A percentile compares a stretch with the other conserved stretches of the same genome.
Evolutionary conservation across 768 basidiomycete genomes (phyloP).

Genomic region (Amanita inopinata): DNA sequence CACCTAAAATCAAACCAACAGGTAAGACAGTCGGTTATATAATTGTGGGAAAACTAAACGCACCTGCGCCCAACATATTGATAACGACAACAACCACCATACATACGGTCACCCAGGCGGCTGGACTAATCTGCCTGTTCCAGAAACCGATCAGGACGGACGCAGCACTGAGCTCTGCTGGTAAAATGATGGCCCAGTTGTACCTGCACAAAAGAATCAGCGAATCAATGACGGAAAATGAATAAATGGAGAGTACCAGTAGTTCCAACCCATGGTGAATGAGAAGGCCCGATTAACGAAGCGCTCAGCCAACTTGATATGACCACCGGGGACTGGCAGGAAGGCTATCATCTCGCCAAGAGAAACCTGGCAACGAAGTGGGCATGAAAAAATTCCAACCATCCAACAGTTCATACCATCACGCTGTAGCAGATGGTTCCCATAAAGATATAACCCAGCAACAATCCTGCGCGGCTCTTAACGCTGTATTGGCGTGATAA

Average conservation of each 20-base stretch:
- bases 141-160: constrained; percentile 73
- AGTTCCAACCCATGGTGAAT: constrained; percentile 45
- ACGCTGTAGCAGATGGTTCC: constrained; percentile 63
- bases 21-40: neutral
- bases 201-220: constrained; percentile 27
- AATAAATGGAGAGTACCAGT: constrained; percentile 22
- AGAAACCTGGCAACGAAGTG: constrained; percentile 35
- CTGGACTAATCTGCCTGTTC: constrained; percentile 45
- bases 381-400: neutral
- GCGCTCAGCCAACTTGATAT: constrained; percentile 73
- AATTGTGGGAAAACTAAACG: constrained; percentile 4
- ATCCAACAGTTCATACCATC: constrained; percentile 38
- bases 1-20: constrained; percentile 30
- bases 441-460: constrained; percentile 60
- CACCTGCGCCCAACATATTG: constrained; percentile 64
- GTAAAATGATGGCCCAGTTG: constrained; percentile 58
- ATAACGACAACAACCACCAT: constrained; percentile 68
- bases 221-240: neutral
- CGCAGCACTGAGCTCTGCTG: constrained; percentile 67
- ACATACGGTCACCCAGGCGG: constrained; percentile 74
- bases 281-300: constrained; percentile 74
- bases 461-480: constrained; percentile 32
- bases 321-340: constrained; percentile 71
- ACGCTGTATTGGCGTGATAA: neutral
- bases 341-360: constrained; percentile 72